Base-by-base conservation (phyloP, 1,139 yeast genomes). In the Diutina ranongensis region DNA sequence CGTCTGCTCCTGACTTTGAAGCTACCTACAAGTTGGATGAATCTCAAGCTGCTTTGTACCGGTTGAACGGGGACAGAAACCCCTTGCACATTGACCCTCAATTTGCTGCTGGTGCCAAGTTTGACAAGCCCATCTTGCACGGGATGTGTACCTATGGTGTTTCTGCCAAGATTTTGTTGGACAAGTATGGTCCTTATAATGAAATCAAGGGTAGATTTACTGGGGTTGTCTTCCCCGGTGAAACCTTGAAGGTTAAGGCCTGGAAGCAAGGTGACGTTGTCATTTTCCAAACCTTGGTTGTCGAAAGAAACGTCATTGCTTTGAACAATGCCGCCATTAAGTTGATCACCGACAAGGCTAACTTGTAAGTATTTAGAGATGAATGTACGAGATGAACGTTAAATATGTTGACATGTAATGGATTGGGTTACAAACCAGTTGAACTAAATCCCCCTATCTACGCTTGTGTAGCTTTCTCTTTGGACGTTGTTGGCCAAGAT, bases 181-280 rank as follows among this genome's bases (percentile, higher is more conserved):
- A 88, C 57, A 74, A 83, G 58, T 92, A 67, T 64, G 97, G 97
- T 49, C 72, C 76, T 44, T 85, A 83, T 64, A 76, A 75, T 59
- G 96, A 88, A 69, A 76, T 88, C 62, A 92, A 92, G 72, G 94
- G 79, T 34, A 80, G 97, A 61, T 92, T 92, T 62, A 77, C 95
- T 32, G 92, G 92, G 57, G 81, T 85, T 58, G 97, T 92, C 40
- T 88, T 78, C 78, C 97, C 97, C n/a, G 98, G 97, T 56, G 97
- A 92, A 67, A 83, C 87, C 31, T 73, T 92, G 62, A 75, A 74
- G 58, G 79, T 92, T 38, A 68, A 68, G 49, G 95, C 95, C 40
- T 92, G 98, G 98, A 85, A 81, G 64, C 72, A 79, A 50, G 70
- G 72, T 49, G 80, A 76, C 55, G 67, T 72, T 54, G 83, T 92